Conservation (phyloP, 257 asterid genomes). For the Solanum corneliomulleri region DNA sequence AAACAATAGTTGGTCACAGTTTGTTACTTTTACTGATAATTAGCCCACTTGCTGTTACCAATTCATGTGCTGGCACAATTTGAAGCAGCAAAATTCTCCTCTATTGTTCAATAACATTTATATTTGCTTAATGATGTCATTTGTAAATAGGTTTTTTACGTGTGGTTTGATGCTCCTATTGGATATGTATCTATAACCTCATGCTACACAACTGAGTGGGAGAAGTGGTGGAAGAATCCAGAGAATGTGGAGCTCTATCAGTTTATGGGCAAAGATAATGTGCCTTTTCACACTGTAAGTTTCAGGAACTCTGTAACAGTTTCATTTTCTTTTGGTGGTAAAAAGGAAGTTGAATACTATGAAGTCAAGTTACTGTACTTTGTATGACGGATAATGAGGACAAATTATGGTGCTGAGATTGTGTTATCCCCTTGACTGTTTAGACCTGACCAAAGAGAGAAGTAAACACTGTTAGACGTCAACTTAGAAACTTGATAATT, state of each 20-base stretch:
- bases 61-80: background rate
- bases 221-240: constrained; percentile 99
- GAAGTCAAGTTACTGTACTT: background rate
- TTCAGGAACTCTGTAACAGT: background rate
- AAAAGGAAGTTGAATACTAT: background rate
- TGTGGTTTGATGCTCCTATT: constrained; percentile 98
- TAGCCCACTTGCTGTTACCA: background rate
- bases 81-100: background rate
- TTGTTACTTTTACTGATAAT: background rate
- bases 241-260: constrained; percentile 92
- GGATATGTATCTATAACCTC: constrained; percentile 90
- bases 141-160: constrained; percentile 77
- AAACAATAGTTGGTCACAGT: background rate
- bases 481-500: background rate
- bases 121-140: background rate
- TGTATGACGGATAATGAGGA: background rate
- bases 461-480: background rate
- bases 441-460: background rate
- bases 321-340: background rate
- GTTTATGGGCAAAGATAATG: constrained; percentile 99
- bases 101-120: background rate
- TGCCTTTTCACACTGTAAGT: constrained; percentile 97
- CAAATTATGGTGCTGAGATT: background rate
- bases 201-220: constrained; percentile 95
- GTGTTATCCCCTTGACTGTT: background rate